Base-by-base conservation (phyloP, 2,329 filamentous ascomycete genomes). In the Geoglossum cookeanum region DNA sequence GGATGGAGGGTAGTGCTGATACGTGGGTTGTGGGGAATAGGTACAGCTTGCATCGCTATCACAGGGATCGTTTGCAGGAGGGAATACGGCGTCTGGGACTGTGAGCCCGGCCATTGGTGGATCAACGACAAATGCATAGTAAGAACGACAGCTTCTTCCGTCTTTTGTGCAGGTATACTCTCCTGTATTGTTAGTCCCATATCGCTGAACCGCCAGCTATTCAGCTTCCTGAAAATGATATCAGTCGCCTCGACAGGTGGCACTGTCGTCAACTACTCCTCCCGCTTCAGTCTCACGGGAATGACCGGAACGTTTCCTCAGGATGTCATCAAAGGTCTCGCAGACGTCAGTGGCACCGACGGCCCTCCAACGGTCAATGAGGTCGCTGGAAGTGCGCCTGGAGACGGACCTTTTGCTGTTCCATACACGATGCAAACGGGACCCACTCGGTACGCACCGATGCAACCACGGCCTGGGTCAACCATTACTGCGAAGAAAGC, bases 291-390 rank as follows among this genome's bases (percentile, higher is more conserved):
- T n/a, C 70, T 85, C 56, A 72, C 72, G 9, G 75, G 74, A 62
- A 84, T 85, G 81, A 81, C 75, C 1, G 81, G 81, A 42, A 69
- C 69, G 3, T 83, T 83, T 63, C 68, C 74, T 1, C 59, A 71
- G 1, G 64, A 63, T 42, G 67, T 77, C 52, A 62, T 64, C 29
- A 59, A 63, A 22, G 70, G 66, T 15, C 64, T 70, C 30, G 63
- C 63, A 37, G 65, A 65, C 7, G 62, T 71, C 4, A 65, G 66
- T 3, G 69, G 69, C 6, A 73, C 65, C 53, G 66, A 61, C 60
- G 73, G 66, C 6, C 71, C 69, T 51, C 62, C 62, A n/a, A 70
- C 63, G 56, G 66, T 63, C 48, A 68, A 68, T 56, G 58, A 65
- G 30, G 61, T 66, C 22, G 60, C 58, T 8, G 62, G 58, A 0